A percentile compares a stretch with the other conserved stretches of the same genome.
These are phyloP conservation scores for Euphorbia peplus DNA, from an alignment of 345 rosid species.

Conservation along the genomic window DNA sequence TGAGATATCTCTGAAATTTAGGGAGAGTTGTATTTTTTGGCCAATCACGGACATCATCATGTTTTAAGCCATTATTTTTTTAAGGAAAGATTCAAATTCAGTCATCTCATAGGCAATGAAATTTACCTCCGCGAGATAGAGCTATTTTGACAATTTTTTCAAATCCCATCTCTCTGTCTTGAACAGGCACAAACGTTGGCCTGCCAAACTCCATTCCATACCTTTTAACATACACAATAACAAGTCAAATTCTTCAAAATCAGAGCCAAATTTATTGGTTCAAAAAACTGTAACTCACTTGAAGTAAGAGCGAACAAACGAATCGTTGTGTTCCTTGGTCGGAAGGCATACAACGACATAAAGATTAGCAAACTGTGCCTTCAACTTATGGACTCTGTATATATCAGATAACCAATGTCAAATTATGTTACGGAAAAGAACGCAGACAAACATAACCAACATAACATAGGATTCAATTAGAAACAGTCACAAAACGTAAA, in stretches of 20 bases:
- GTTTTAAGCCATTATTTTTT: background rate
- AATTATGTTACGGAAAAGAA: no score
- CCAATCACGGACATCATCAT: no score
- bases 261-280: background rate
- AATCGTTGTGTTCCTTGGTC: constrained; percentile 60
- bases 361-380: constrained; percentile 67
- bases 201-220: constrained; percentile 79
- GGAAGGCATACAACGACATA: constrained; percentile 61
- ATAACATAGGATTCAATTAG: no score
- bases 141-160: constrained; percentile 90
- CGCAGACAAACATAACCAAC: no score
- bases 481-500: no score
- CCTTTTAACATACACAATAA: constrained; percentile 33
- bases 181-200: constrained; percentile 76
- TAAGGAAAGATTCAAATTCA: background rate
- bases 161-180: constrained; percentile 89
- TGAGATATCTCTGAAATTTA: no score
- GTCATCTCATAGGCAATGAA: background rate
- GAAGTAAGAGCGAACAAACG: constrained; percentile 74
- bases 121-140: constrained; percentile 73
- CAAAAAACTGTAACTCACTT: constrained; percentile 46
- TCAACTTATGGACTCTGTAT: constrained; percentile 61
- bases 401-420: constrained; percentile 6
- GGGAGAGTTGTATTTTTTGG: no score
- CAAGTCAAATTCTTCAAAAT: background rate